A percentile compares a stretch with the other conserved stretches of the same genome.
Evolutionary conservation across 805 yeast species (phyloP).

Genomic region (Saccharomycopsis sp.): DNA sequence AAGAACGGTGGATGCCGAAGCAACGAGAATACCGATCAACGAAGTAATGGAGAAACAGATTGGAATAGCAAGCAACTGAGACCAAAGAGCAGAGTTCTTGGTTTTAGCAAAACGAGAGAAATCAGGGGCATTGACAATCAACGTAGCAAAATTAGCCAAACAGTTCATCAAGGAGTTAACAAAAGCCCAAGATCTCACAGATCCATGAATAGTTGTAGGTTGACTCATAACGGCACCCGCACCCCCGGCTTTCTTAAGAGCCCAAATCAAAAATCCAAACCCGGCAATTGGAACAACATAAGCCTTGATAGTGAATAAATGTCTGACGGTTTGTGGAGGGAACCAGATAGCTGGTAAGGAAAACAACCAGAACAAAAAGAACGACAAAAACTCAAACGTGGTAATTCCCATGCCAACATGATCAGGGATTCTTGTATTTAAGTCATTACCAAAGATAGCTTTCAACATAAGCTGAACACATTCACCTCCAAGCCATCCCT

Average conservation of each 20-base stretch:
- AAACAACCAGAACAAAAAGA: slow-evolving; percentile 75
- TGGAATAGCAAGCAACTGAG: slow-evolving; percentile 66
- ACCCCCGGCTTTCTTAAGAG: slow-evolving; percentile 73
- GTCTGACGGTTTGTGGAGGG: slow-evolving; percentile 76
- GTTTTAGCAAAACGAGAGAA: slow-evolving; percentile 76
- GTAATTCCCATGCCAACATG: slow-evolving; percentile 57
- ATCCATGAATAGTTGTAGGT: slow-evolving; percentile 44
- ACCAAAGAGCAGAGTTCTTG: slow-evolving; percentile 41
- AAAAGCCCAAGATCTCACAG: slow-evolving; percentile 77
- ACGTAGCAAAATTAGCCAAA: slow-evolving; percentile 82
- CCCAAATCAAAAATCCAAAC: slow-evolving; percentile 77
- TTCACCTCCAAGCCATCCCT: slow-evolving; percentile 78
- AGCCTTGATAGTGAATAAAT: slow-evolving; percentile 78
- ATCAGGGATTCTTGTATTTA: slow-evolving; percentile 57
- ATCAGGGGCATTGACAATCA: slow-evolving; percentile 84
- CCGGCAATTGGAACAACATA: slow-evolving; percentile 78
- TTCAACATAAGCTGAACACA: slow-evolving; percentile 73
- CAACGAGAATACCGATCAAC: slow-evolving; percentile 75
- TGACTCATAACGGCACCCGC: slow-evolving; percentile 66
- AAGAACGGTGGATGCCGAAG: slow-evolving; percentile 65
- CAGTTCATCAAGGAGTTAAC: slow-evolving; percentile 72
- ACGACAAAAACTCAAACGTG: slow-evolving; percentile 65
- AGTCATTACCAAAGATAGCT: slow-evolving; percentile 65
- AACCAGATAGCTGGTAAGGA: slow-evolving; percentile 77
- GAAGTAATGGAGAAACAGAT: slow-evolving; percentile 74